These are phyloP conservation scores for Typha latifolia DNA, from an alignment of 176 grass and related monocot genomes.

Conservation along the genomic window DNA sequence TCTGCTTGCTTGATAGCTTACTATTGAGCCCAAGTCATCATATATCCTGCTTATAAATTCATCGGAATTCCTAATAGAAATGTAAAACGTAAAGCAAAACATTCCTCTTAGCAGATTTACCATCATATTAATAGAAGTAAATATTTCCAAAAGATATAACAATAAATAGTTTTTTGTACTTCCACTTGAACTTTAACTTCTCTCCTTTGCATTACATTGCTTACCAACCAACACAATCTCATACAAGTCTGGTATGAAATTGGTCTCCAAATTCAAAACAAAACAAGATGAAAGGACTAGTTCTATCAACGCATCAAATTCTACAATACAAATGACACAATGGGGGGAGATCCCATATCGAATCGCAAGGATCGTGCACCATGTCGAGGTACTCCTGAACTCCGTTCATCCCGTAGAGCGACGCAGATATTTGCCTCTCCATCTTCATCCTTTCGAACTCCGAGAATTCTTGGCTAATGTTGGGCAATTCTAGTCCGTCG, in stretches of 20 bases:
- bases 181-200: too few species aligned
- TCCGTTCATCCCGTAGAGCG: conserved; percentile 60
- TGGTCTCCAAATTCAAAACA: background rate
- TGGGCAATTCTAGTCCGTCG: conserved; percentile 31
- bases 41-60: too few species aligned
- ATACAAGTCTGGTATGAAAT: background rate
- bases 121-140: too few species aligned
- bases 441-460: conserved; percentile 88
- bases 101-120: too few species aligned
- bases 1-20: too few species aligned
- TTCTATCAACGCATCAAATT: conserved; percentile 5
- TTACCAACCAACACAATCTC: background rate
- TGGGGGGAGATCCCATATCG: conserved; percentile 48
- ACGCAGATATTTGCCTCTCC: conserved; percentile 65
- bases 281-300: background rate
- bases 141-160: too few species aligned
- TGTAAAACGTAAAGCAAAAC: too few species aligned
- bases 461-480: conserved; percentile 22
- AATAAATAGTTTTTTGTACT: too few species aligned
- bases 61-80: too few species aligned
- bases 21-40: too few species aligned
- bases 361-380: conserved; percentile 47
- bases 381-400: conserved; percentile 77
- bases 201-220: too few species aligned
- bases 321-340: conserved; percentile 44